Percentiles rank a stretch among this genome's conserved stretches.
These are phyloP conservation scores for Rhodotorula sp. DNA, from an alignment of 1,284 basidiomycete genomes.

Conservation along the genomic window DNA sequence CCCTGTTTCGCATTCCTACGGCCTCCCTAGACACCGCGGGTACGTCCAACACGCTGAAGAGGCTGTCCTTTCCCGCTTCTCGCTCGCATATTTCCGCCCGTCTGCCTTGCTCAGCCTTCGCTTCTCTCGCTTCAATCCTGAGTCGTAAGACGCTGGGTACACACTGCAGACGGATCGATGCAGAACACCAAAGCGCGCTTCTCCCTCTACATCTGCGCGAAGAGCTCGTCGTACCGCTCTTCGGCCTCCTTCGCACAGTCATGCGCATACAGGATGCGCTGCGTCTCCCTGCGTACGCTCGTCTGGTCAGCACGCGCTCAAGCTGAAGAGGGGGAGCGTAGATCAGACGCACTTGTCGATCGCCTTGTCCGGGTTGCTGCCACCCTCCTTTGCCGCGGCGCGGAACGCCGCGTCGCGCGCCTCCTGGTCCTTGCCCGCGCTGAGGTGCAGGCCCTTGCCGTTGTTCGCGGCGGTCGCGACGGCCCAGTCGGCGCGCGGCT, in stretches of 20 bases:
- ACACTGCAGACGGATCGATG: too few species aligned
- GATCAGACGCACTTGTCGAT: slow-evolving; percentile 1
- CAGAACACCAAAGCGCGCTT: too few species aligned
- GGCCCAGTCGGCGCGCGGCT: slow-evolving; percentile 51
- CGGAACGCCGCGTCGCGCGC: slow-evolving; percentile 22
- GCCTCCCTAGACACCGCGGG: background rate
- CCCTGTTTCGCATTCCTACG: slow-evolving; percentile 1
- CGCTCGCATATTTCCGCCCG: background rate
- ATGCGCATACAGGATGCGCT: background rate
- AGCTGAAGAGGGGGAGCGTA: background rate
- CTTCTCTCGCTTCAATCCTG: too few species aligned
- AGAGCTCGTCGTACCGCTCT: slow-evolving; percentile 6
- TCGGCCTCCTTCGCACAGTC: slow-evolving; percentile 5
- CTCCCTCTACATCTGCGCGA: background rate
- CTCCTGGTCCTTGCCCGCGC: slow-evolving; percentile 43
- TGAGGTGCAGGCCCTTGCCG: slow-evolving; percentile 50
- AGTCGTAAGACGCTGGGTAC: too few species aligned
- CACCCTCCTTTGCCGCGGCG: slow-evolving; percentile 6
- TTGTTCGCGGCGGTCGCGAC: slow-evolving; percentile 50
- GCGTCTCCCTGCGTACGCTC: background rate
- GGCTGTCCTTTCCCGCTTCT: background rate
- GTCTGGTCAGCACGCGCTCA: background rate
- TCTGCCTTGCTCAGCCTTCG: too few species aligned
- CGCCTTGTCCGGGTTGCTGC: slow-evolving; percentile 25
- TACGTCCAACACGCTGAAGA: too few species aligned